Conservation (phyloP, 2,329 filamentous ascomycete genomes). For the Nemania diffusa region DNA sequence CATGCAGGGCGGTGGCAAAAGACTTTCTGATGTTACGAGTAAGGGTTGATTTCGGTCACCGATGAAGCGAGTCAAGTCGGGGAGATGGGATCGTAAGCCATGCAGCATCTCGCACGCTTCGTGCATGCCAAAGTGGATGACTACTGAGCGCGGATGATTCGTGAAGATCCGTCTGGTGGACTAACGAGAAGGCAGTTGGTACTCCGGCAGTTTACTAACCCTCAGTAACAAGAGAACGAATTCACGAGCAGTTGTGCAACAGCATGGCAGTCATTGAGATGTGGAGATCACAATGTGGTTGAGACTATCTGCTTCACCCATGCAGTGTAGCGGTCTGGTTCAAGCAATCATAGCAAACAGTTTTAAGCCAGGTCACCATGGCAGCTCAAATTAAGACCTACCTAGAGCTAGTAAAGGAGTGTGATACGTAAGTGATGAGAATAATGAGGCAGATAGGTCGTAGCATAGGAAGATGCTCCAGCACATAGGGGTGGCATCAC, state of each 20-base stretch:
- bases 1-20: background rate
- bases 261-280: background rate
- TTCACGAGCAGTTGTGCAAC: background rate
- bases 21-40: background rate
- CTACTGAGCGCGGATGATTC: background rate
- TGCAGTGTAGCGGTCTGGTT: background rate
- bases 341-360: background rate
- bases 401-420: slow-evolving; percentile 12
- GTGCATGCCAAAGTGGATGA: background rate
- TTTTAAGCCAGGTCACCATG: background rate
- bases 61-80: background rate
- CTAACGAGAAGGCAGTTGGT: background rate
- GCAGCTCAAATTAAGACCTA: background rate
- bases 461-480: background rate
- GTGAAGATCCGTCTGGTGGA: background rate
- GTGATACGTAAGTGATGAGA: slow-evolving; percentile 18
- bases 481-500: background rate
- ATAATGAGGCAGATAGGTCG: background rate
- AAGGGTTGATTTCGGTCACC: background rate
- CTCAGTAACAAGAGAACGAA: background rate
- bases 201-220: background rate
- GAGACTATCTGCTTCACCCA: background rate
- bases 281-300: background rate
- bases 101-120: background rate
- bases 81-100: background rate